These are phyloP conservation scores for Trichoderma pleuroti DNA, from an alignment of 2,329 filamentous ascomycete species.

Conservation along the genomic window DNA sequence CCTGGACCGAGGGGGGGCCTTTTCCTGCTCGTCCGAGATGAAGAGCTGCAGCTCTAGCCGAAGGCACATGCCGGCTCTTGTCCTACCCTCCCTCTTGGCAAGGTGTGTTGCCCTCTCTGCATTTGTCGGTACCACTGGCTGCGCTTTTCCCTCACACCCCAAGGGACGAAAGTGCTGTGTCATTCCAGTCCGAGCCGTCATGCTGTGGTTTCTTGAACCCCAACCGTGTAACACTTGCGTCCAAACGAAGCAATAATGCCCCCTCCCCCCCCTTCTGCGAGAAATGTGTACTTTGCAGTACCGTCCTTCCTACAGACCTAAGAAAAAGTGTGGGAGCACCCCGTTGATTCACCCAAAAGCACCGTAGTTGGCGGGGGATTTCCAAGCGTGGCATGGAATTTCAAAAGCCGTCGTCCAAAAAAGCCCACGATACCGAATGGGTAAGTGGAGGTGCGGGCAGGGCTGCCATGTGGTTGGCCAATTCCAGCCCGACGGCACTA, in stretches of 20 bases:
- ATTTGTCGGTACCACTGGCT: background rate
- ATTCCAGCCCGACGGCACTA: background rate
- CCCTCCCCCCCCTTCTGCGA: background rate
- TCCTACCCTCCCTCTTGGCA: background rate
- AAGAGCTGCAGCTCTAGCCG: background rate
- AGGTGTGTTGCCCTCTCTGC: background rate
- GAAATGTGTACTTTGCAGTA: background rate
- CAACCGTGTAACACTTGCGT: background rate
- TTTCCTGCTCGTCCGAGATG: background rate
- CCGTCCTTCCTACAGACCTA: background rate
- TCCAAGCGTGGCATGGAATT: too few species aligned
- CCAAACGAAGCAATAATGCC: background rate
- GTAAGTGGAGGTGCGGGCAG: constrained; percentile 8
- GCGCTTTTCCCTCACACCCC: background rate
- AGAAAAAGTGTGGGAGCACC: background rate
- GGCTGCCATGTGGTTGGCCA: constrained; percentile 16
- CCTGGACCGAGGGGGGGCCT: background rate
- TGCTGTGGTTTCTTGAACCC: background rate
- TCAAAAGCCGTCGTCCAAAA: background rate
- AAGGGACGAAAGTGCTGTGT: background rate
- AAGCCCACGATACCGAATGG: background rate
- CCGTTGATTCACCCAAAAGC: background rate
- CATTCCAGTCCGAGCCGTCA: background rate
- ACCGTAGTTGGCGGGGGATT: background rate
- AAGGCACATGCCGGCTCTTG: background rate